Evolutionary conservation across 2,329 filamentous ascomycete genomes (phyloP).

Genomic region (Cercospora sesami): DNA sequence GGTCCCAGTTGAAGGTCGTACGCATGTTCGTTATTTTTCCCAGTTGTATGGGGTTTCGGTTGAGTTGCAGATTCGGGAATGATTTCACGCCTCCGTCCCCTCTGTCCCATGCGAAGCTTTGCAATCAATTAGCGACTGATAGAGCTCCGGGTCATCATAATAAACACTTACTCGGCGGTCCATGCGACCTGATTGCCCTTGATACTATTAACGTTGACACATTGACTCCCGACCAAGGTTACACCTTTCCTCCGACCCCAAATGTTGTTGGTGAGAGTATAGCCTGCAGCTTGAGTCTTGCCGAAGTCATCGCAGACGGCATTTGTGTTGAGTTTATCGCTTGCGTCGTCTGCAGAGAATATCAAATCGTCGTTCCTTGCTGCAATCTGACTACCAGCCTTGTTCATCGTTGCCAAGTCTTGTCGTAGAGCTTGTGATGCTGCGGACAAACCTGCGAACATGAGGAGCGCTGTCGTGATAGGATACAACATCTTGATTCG

Average conservation of each 20-base stretch:
- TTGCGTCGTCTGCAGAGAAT: background rate
- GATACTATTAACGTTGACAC: background rate
- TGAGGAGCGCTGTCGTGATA: background rate
- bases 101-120: background rate
- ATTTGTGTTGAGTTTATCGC: background rate
- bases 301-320: background rate
- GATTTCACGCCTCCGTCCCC: background rate
- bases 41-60: background rate
- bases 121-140: too few relatives aligned
- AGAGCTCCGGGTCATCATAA: background rate
- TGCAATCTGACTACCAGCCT: background rate
- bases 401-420: background rate
- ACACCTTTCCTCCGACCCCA: background rate
- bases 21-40: background rate
- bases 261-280: background rate
- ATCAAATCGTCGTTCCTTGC: background rate
- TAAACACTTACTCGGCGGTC: background rate
- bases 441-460: background rate
- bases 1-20: background rate
- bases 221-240: background rate
- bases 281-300: background rate
- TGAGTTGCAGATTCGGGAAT: background rate
- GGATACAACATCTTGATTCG: background rate
- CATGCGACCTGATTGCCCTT: background rate
- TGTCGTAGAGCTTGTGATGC: background rate